phyloP scores from a whole-genome alignment of 805 yeast species.

The Yarrowia deformans region DNA sequence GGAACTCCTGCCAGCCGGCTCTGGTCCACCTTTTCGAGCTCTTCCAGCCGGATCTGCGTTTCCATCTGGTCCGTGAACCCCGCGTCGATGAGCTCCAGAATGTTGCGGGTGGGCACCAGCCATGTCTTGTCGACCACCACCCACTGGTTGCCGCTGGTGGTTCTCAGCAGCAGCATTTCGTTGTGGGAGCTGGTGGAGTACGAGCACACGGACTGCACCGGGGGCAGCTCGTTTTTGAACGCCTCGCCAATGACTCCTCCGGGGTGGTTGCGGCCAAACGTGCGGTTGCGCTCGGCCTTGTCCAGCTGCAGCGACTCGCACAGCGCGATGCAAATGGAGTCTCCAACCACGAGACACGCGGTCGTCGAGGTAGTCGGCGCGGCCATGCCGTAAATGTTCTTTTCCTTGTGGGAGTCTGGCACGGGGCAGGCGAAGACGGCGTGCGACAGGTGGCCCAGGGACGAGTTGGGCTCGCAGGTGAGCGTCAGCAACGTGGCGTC shows the following conservation, averaged over 20 bases:
- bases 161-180: constrained; percentile 35
- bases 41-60: constrained; percentile 25
- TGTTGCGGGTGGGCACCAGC: constrained; percentile 37
- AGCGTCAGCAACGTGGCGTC: constrained; percentile 64
- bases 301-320: constrained; percentile 71
- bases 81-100: constrained; percentile 30
- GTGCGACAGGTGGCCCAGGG: constrained; percentile 60
- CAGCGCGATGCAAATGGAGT: constrained; percentile 76
- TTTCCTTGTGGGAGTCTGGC: constrained; percentile 65
- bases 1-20: constrained; percentile 27
- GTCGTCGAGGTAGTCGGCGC: constrained; percentile 91
- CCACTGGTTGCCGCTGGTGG: constrained; percentile 33
- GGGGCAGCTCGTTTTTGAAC: constrained; percentile 46
- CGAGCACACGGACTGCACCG: constrained; percentile 26
- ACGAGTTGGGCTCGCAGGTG: constrained; percentile 67
- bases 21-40: constrained; percentile 26
- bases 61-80: constrained; percentile 35
- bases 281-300: constrained; percentile 57
- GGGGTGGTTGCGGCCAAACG: constrained; percentile 80
- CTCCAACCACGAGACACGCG: constrained; percentile 74
- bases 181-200: constrained; percentile 31
- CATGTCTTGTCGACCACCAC: constrained; percentile 30
- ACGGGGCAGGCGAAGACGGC: constrained; percentile 69
- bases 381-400: constrained; percentile 73
- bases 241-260: constrained; percentile 87